phyloP scores from a whole-genome alignment of 2,329 filamentous ascomycete genomes.

The Trichoderma sp. region DNA sequence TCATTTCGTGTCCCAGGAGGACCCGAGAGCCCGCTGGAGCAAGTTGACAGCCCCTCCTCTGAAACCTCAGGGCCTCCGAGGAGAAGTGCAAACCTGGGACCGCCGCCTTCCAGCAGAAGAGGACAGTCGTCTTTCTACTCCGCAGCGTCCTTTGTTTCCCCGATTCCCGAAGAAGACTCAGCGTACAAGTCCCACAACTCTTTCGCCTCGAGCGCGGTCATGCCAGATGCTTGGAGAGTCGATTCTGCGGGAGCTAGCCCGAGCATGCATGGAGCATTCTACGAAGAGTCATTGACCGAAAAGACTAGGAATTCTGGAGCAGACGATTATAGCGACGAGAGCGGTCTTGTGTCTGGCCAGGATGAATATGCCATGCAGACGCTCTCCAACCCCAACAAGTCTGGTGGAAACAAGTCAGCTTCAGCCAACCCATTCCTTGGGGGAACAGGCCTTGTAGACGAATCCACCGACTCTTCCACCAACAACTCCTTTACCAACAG shows the following conservation, averaged over 20 bases:
- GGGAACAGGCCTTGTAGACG: conserved; percentile 42
- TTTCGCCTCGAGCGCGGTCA: conserved; percentile 69
- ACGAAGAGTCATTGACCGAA: conserved; percentile 50
- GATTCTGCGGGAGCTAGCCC: conserved; percentile 44
- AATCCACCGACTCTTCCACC: conserved; percentile 45
- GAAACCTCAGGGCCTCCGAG: conserved; percentile 31
- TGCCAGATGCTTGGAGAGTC: conserved; percentile 66
- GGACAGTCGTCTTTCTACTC: conserved; percentile 66
- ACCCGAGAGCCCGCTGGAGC: conserved; percentile 24
- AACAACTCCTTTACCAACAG: conserved; percentile 38
- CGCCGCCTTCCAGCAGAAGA: conserved; percentile 59
- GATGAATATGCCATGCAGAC: not conserved
- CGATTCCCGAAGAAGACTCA: conserved; percentile 70
- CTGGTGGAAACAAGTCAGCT: not conserved
- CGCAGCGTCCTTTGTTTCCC: conserved; percentile 65
- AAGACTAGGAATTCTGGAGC: conserved; percentile 36
- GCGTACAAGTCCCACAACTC: conserved; percentile 59
- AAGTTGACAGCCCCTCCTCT: conserved; percentile 26
- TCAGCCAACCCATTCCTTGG: conserved; percentile 8
- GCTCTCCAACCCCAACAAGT: not conserved
- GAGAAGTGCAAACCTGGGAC: conserved; percentile 55
- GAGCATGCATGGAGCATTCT: conserved; percentile 46
- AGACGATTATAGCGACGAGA: conserved; percentile 11
- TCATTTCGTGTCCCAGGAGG: conserved; percentile 41
- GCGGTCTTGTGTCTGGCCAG: not conserved